phyloP scores from a whole-genome alignment of 2,329 filamentous ascomycete species.

The Anthostomella pinea region DNA sequence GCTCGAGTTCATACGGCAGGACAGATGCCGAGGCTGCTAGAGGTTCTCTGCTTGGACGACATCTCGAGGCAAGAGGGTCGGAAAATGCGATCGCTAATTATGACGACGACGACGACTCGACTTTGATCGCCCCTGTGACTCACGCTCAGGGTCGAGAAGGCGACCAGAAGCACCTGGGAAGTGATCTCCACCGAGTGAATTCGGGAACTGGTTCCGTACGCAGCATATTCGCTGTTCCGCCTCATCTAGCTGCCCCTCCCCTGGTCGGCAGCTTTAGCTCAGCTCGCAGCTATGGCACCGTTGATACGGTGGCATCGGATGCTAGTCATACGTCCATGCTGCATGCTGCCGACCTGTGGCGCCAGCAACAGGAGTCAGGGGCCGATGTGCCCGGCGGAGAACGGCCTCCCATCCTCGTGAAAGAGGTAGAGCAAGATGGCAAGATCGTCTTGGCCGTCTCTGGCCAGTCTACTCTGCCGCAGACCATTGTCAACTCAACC shows the following conservation, averaged over 20 bases:
- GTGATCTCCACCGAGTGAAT: slow-evolving; percentile 36
- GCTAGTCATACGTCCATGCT: slow-evolving; percentile 46
- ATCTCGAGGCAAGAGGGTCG: slow-evolving; percentile 42
- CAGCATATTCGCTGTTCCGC: slow-evolving; percentile 55
- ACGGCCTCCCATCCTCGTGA: slow-evolving; percentile 76
- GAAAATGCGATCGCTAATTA: slow-evolving; percentile 25
- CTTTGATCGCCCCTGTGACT: slow-evolving; percentile 12
- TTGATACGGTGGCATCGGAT: slow-evolving; percentile 47
- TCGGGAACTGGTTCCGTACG: slow-evolving; percentile 32
- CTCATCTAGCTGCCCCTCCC: slow-evolving; percentile 64
- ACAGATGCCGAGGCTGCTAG: slow-evolving; percentile 39
- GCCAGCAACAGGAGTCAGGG: slow-evolving; percentile 49
- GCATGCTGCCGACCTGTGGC: slow-evolving; percentile 50
- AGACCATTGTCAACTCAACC: slow-evolving; percentile 95
- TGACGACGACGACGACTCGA: slow-evolving; percentile 27
- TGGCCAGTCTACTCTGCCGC: slow-evolving; percentile 90
- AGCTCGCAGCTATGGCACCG: slow-evolving; percentile 53
- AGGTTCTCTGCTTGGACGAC: slow-evolving; percentile 50
- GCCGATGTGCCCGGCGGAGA: slow-evolving; percentile 54
- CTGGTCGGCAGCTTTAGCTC: slow-evolving; percentile 70
- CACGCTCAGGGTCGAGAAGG: slow-evolving; percentile 20
- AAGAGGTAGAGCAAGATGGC: slow-evolving; percentile 84
- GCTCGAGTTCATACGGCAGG: slow-evolving; percentile 40
- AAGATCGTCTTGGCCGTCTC: slow-evolving; percentile 81
- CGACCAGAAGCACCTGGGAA: slow-evolving; percentile 47